Evolutionary conservation across 805 yeast genomes (phyloP), one percentile per base, ranked within the genome.

Genomic region (Schwanniomyces yamadae): DNA sequence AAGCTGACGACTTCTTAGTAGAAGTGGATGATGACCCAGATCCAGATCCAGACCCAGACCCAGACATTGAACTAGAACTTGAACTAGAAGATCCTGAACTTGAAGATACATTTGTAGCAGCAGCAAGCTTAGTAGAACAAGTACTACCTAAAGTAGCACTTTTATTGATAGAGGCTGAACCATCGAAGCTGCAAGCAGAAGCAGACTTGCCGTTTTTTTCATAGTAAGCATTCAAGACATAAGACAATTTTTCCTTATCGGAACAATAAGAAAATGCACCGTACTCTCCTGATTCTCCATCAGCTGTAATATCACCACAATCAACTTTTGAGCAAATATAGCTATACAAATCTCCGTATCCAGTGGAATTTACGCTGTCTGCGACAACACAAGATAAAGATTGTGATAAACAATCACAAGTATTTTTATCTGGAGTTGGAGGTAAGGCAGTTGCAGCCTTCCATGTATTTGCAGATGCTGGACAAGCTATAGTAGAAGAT

Each of bases 211-310:
- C 67, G 41, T 80, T 72, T 25, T 62, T 63, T 33, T 57, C 57
- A 58, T 79, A 80, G 73, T 84, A 84, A 47, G 69, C 57, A 71
- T 83, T 78, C 63, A 84, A 57, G 25, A 78, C 73, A 53, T 72
- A 84, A 24, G 84, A 73, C 50, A 84, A 69, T 65, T 78, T 70
- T 39, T 80, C 84, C 61, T 80, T 76, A 37, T 75, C 59, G 14
- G 77, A 66, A 61, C 93, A 84, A 80, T 73, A 81, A 12, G 91
- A 83, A 64, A 71, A 78, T 19, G 81, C 71, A 60, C 93, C 93
- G 57, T 84, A 84, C 5, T 54, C 50, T 56, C 91, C 93, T 15
- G 68, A 58, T 33, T 74, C 61, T 66, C 87, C 90, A 57, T 83
- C 73, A 27, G 71, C 74, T 33, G 59, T 55, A 46, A 84, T 81